phyloP scores from a whole-genome alignment of 306 rosid species.

The Trichosanthes cucumerina region DNA sequence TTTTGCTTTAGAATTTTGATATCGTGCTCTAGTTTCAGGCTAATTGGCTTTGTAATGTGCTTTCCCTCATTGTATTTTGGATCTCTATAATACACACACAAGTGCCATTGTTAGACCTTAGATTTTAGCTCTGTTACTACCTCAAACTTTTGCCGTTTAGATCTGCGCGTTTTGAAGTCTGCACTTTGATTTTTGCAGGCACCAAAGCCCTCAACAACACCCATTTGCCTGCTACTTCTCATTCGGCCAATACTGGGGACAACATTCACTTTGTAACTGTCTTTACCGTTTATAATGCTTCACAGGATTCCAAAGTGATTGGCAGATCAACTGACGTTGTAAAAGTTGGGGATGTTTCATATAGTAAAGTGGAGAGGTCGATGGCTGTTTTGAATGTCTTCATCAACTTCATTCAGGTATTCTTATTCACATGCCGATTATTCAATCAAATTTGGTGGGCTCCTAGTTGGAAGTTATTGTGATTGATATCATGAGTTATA shows the following conservation, averaged over 20 bases:
- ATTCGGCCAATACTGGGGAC: conserved; percentile 20
- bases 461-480: background rate
- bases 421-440: background rate
- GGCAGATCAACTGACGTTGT: conserved; percentile 38
- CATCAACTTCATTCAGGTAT: conserved; percentile 78
- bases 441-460: background rate
- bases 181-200: conserved; percentile 35
- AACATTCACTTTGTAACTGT: conserved; percentile 56
- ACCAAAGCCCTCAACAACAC: conserved; percentile 64
- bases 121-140: background rate
- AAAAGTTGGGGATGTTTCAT: conserved; percentile 50
- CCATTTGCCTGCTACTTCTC: conserved; percentile 21
- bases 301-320: conserved; percentile 18
- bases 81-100: background rate
- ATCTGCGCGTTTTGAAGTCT: background rate
- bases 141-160: background rate
- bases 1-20: background rate
- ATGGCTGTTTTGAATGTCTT: conserved; percentile 68
- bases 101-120: background rate
- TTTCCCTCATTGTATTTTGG: background rate
- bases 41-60: background rate
- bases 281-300: conserved; percentile 59
- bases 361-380: conserved; percentile 59
- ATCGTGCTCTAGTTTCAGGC: background rate
- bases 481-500: background rate